Percentiles rank a stretch among this genome's conserved stretches.
These are phyloP conservation scores for Apium graveolens DNA, from an alignment of 129 eudicot species.

Conservation along the genomic window DNA sequence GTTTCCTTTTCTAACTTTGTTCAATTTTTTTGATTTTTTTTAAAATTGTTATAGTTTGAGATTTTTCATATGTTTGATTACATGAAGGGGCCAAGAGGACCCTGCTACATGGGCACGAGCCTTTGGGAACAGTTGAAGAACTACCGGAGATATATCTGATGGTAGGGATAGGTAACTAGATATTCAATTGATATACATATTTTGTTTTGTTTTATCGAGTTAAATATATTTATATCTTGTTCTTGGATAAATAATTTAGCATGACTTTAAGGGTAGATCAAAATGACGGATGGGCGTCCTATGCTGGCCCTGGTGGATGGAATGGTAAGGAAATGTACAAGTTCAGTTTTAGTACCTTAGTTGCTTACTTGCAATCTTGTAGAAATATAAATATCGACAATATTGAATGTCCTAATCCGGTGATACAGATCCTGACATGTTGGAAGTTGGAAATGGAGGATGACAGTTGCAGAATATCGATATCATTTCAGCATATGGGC, in stretches of 20 bases:
- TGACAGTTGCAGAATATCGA: slow-evolving; percentile 73
- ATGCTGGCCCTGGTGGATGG: slow-evolving; percentile 92
- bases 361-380: neutral
- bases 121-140: slow-evolving; percentile 94
- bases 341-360: neutral
- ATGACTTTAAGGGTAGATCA: slow-evolving; percentile 70
- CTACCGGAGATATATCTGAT: slow-evolving; percentile 84
- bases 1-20: no score
- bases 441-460: slow-evolving; percentile 97
- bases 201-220: neutral
- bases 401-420: neutral
- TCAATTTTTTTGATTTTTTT: no score
- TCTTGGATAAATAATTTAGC: slow-evolving; percentile 21
- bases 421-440: slow-evolving; percentile 83
- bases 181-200: neutral
- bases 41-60: no score
- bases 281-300: slow-evolving; percentile 76
- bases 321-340: slow-evolving; percentile 38
- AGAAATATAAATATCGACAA: neutral
- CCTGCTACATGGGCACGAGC: slow-evolving; percentile 89
- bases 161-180: slow-evolving; percentile 57
- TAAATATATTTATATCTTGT: neutral
- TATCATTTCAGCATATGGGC: slow-evolving; percentile 99
- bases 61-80: neutral
- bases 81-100: slow-evolving; percentile 69